A percentile compares a stretch with the other conserved stretches of the same genome.
Conservation (phyloP, 108 stramenopile genomes). For the Schizochytrium sp. region DNA sequence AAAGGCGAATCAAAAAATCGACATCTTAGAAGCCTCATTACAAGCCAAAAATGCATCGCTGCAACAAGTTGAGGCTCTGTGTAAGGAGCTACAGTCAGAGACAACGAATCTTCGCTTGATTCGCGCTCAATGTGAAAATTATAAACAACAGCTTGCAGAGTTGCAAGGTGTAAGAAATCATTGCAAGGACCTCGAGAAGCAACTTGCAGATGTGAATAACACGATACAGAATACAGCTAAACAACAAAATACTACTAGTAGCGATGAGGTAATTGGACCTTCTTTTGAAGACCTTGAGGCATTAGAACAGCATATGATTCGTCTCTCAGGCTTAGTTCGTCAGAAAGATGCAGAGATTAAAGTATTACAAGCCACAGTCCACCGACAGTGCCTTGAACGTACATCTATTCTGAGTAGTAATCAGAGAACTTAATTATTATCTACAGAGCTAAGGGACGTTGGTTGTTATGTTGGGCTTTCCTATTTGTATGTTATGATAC, state of each 20-base stretch:
- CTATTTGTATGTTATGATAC: too few species aligned
- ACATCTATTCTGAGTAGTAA: constrained; percentile 5
- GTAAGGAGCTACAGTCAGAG: not conserved
- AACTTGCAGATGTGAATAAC: too few species aligned
- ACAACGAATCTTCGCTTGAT: not conserved
- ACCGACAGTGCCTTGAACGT: constrained; percentile 43
- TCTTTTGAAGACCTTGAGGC: not conserved
- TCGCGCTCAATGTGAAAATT: not conserved
- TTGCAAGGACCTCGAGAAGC: too few species aligned
- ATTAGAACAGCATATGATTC: constrained; percentile 41
- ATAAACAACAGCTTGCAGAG: not conserved
- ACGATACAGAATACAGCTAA: too few species aligned
- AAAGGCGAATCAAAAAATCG: too few species aligned
- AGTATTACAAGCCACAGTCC: constrained; percentile 53
- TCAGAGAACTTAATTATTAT: not conserved
- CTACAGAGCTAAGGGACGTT: too few species aligned
- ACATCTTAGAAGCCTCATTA: too few species aligned
- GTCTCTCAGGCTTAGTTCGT: constrained; percentile 5
- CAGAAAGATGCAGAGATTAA: constrained; percentile 55
- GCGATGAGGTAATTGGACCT: too few species aligned
- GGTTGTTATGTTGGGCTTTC: too few species aligned
- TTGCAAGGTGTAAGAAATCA: not conserved
- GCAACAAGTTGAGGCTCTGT: not conserved
- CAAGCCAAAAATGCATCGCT: too few species aligned
- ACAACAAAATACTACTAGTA: too few species aligned